Base-by-base conservation (phyloP, 352 stramenopile species). In the Globisporangium lucens region DNA sequence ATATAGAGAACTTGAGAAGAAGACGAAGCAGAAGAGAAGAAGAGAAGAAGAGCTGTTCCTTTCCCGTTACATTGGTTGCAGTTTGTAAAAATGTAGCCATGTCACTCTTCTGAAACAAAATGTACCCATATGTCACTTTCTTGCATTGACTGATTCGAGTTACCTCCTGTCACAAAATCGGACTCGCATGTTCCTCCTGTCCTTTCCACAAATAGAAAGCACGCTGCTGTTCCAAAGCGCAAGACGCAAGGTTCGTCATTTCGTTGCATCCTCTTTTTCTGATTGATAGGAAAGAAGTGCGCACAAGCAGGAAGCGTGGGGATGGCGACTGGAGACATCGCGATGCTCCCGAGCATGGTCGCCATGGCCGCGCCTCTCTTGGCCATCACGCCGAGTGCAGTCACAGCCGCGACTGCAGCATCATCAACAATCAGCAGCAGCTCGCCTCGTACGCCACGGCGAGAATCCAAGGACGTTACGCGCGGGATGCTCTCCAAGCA, bases 401-500 rank as follows among this genome's bases (percentile, higher is more conserved):
- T 20, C 6, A 20, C 17, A 22, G 43, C 15, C 5, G 15, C 38
- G 13, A 46, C 38, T n/a, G 41, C 27, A 49, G 47, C 30, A 29
- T 9, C 35, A 38, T 5, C 35, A 20, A 62, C 4, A 4, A 51
- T 9, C 4, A 41, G 1, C 15, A 62, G 2, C 35, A 61, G 43
- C 63, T 70, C 65, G 7, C 49, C 65, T 1, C 57, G 58, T 2
- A 49, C 29, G 17, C 24, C 36, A 8, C 56, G 46, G 29, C 57
- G 57, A 2, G 57, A 70, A 29, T 70, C 65, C 30, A 70, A 65
- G 47, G 65, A 70, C 7, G 47, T 55, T 4, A 22, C 57, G 7
- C 47, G 57, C 22, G 47, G 65, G 4, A 70, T 70, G 57, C 47
- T 66, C 6, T 61, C 57, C 10, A 70, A 65, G 36, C 65, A 70